A percentile compares a stretch with the other conserved stretches of the same genome.
phyloP scores from a whole-genome alignment of 129 eudicot species.

The Silybum marianum region DNA sequence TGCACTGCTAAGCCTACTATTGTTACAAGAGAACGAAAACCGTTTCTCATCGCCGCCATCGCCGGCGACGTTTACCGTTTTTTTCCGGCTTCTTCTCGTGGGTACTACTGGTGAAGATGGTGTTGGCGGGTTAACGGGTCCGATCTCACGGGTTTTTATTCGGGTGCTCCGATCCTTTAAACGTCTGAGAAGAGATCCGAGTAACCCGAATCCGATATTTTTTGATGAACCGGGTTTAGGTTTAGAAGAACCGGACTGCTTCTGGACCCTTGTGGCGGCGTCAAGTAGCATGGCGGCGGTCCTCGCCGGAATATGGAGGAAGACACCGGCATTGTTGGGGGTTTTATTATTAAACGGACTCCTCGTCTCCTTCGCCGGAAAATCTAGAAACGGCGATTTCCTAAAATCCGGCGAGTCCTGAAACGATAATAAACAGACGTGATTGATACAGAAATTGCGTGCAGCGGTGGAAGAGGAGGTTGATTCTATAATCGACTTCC shows the following conservation, averaged over 20 bases:
- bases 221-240: conserved; percentile 36
- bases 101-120: not conserved
- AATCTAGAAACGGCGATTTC: conserved; percentile 55
- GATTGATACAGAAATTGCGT: conserved; percentile 44
- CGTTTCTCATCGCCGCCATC: conserved; percentile 17
- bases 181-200: conserved; percentile 66
- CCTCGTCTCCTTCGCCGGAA: conserved; percentile 35
- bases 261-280: conserved; percentile 65
- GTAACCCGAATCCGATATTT: conserved; percentile 49
- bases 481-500: conserved; percentile 33
- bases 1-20: conserved; percentile 49
- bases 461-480: conserved; percentile 27
- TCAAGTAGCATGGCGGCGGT: conserved; percentile 76
- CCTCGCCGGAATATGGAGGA: conserved; percentile 61
- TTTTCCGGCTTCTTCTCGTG: conserved; percentile 25
- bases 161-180: conserved; percentile 48
- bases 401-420: conserved; percentile 58
- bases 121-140: conserved; percentile 18
- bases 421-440: conserved; percentile 65
- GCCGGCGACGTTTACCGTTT: not conserved
- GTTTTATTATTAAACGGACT: conserved; percentile 40
- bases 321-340: conserved; percentile 33
- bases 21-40: conserved; percentile 42
- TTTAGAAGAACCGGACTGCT: conserved; percentile 11
- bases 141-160: conserved; percentile 38